Evolutionary conservation across 139 green algal genomes (phyloP).

Genomic region (Zygnema circumcarinatum): DNA sequence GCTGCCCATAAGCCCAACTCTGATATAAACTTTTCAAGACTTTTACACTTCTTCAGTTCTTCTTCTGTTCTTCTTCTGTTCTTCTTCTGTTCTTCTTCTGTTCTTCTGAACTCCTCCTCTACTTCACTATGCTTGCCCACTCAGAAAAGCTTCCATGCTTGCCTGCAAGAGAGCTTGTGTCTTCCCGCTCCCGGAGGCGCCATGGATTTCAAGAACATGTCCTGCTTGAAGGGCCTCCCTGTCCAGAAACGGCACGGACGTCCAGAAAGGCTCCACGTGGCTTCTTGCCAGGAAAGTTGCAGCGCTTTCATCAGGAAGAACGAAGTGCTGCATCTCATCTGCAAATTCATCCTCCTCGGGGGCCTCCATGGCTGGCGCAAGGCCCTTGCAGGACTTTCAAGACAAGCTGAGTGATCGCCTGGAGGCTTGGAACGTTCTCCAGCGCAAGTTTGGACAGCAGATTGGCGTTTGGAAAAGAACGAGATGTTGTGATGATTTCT

Average conservation of each 20-base stretch:
- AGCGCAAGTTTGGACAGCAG: no score
- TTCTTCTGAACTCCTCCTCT: no score
- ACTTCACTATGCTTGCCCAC: no score
- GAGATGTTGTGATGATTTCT: background rate
- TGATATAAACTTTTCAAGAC: background rate
- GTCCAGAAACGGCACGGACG: slow-evolving; percentile 11
- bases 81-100: background rate
- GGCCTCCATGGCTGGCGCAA: background rate
- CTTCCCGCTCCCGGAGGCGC: background rate
- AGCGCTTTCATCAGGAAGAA: slow-evolving; percentile 25
- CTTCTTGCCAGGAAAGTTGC: background rate
- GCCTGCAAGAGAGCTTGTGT: background rate
- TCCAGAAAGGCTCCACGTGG: slow-evolving; percentile 17
- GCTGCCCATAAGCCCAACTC: background rate
- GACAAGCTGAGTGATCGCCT: background rate
- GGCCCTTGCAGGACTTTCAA: background rate
- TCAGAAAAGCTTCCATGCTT: background rate
- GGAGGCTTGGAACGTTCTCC: no score
- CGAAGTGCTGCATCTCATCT: background rate
- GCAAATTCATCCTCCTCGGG: background rate
- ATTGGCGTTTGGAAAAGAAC: background rate
- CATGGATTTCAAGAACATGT: background rate
- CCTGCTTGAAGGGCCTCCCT: background rate
- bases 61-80: background rate
- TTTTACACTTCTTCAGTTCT: background rate